Evolutionary conservation across 2,329 filamentous ascomycete species (phyloP).

Genomic region (Cladorrhinum sp.): DNA sequence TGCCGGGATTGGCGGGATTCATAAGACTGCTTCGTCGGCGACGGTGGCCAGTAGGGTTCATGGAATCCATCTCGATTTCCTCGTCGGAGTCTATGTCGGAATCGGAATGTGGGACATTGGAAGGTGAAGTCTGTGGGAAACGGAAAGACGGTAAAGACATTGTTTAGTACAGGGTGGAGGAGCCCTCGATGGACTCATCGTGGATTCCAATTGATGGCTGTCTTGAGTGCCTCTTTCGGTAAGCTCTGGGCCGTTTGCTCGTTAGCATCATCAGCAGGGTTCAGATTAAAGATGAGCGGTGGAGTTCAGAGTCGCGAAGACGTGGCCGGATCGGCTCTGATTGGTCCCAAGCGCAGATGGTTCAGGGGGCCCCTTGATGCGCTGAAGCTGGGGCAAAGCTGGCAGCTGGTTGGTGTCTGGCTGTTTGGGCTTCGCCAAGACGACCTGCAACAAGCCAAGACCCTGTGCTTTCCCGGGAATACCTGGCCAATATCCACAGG

Average conservation of each 20-base stretch:
- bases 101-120: conserved; percentile 2
- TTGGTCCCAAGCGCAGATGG: conserved; percentile 3
- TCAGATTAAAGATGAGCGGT: conserved; percentile 16
- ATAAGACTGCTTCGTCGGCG: conserved; percentile 56
- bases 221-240: conserved; percentile 11
- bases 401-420: not conserved
- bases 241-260: conserved; percentile 13
- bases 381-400: not conserved
- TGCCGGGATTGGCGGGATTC: conserved; percentile 34
- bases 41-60: conserved; percentile 48
- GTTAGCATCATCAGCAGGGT: conserved; percentile 7
- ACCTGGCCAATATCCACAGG: not conserved
- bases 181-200: conserved; percentile 17
- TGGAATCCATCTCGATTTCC: conserved; percentile 54
- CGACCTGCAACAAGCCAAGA: conserved; percentile 2
- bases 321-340: conserved; percentile 16
- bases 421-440: conserved; percentile 3
- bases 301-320: conserved; percentile 11
- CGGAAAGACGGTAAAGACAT: conserved; percentile 17
- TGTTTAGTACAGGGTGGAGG: conserved; percentile 8
- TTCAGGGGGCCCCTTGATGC: conserved; percentile 7
- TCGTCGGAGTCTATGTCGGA: conserved; percentile 28
- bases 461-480: not conserved
- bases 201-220: conserved; percentile 16
- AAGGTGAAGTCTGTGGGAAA: not conserved